Base-by-base conservation (phyloP, 1,284 basidiomycete species). In the Anthracocystis setariae region DNA sequence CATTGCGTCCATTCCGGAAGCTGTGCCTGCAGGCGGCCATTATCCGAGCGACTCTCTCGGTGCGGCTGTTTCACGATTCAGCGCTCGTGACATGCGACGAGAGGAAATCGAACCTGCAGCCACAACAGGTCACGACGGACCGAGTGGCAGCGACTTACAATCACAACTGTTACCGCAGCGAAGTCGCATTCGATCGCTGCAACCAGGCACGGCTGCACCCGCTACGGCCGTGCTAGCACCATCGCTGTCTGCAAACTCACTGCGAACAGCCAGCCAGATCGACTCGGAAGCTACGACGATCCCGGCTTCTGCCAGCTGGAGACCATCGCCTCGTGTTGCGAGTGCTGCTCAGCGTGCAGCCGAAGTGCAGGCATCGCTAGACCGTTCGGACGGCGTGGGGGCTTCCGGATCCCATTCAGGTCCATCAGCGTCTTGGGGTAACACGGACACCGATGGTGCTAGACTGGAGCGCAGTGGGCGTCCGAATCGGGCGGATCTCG, bases 1-100 rank as follows among this genome's bases (percentile, higher is more conserved):
- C 24, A 42, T n/a, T 15, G 25, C 21, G 9, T 27, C 20, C 5
- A 54, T 32, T 7, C 23, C 44, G 20, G 46, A 48, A 5, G 38
- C 12, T 10, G 46, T 27, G 17, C 50, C 57, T 3, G 35, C 37
- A 2, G 61, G 53, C n/a, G 64, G 67, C 1, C 63, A 69, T 49
- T 74, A 65, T 45, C 69, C 74, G 1, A 72, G 68, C 52, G 50
- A 47, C 1, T 53, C 68, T 5, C 52, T 76, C 1, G 69, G 68
- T 7, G 73, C 62, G 12, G 74, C 73, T 2, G 70, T 63, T 7
- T 46, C 69, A 10, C 51, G 72, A 9, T 64, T 58, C 2, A 56
- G 29, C 21, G 52, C 46, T 1, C 67, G 46, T 10, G 43, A 66
- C 5, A 3, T 42, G 12, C 39, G 23, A 24, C 49, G 40, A 13